Conservation (phyloP, 371 early-diverging fungal species). For the Syncephalastrum racemosum region DNA sequence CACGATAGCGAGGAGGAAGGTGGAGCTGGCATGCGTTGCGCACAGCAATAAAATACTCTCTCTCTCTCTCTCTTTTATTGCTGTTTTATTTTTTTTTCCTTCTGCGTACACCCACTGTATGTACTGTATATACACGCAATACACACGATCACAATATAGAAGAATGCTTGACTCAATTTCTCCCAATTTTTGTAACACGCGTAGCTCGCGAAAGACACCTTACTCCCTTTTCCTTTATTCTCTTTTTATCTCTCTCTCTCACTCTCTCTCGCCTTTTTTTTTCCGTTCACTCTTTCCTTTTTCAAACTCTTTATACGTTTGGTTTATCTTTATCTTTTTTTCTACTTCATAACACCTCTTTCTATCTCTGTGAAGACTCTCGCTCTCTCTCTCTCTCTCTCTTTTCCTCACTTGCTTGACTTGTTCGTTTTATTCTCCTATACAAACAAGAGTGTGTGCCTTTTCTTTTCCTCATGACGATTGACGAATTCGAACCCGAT, state of each 20-base stretch:
- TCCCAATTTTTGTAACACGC: too few species aligned
- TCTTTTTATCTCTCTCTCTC: too few species aligned
- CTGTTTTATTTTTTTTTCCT: too few species aligned
- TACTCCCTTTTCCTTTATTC: too few species aligned
- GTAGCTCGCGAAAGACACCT: too few species aligned
- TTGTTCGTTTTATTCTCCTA: not conserved
- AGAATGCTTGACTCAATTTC: too few species aligned
- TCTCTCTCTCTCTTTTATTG: too few species aligned
- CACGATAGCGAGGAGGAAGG: constrained; percentile 62
- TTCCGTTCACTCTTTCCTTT: constrained; percentile 1
- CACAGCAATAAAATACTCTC: constrained; percentile 70
- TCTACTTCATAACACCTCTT: not conserved
- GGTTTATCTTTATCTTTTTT: not conserved
- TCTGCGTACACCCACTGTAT: too few species aligned
- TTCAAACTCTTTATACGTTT: not conserved
- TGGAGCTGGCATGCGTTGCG: constrained; percentile 73
- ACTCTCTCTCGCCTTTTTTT: constrained; percentile 3
- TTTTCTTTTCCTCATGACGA: constrained; percentile 33
- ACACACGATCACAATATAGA: too few species aligned
- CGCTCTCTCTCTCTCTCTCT: not conserved
- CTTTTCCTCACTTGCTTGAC: not conserved
- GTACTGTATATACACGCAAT: too few species aligned
- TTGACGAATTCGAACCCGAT: constrained; percentile 44
- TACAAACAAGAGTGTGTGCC: not conserved
- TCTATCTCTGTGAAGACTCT: not conserved